Percentiles rank a stretch among this genome's conserved stretches.
These are phyloP conservation scores for Phialophora verrucosa DNA, from an alignment of 2,329 filamentous ascomycete species.

Conservation along the genomic window DNA sequence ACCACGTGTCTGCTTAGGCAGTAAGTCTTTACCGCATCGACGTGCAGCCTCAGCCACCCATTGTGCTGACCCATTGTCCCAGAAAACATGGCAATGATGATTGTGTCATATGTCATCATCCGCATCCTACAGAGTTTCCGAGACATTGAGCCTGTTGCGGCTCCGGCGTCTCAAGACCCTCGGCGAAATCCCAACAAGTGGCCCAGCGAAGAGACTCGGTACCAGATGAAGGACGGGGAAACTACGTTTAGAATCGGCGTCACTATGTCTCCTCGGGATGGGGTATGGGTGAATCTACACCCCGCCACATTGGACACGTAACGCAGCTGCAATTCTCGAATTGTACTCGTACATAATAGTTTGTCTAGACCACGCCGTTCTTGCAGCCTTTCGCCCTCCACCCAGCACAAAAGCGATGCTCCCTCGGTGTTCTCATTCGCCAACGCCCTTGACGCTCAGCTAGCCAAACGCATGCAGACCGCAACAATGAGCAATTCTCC, in stretches of 20 bases:
- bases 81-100: constrained; percentile 78
- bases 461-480: background rate
- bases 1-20: constrained; percentile 61
- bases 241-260: constrained; percentile 24
- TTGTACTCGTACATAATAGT: background rate
- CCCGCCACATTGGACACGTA: background rate
- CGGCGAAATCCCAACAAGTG: constrained; percentile 6
- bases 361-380: background rate
- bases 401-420: background rate
- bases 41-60: background rate
- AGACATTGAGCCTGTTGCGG: constrained; percentile 54
- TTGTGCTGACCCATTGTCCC: background rate
- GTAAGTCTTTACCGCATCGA: constrained; percentile 48
- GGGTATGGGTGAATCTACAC: constrained; percentile 21
- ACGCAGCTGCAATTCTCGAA: background rate
- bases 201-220: constrained; percentile 22
- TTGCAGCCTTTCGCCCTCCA: background rate
- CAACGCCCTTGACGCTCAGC: background rate
- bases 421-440: background rate
- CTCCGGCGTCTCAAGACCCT: background rate
- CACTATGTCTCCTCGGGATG: constrained; percentile 23
- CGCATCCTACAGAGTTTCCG: constrained; percentile 74
- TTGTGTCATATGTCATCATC: constrained; percentile 69
- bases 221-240: constrained; percentile 18
- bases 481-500: constrained; percentile 9